Percentiles rank a stretch among this genome's conserved stretches.
Evolutionary conservation across 2,329 filamentous ascomycete species (phyloP).

Genomic region (Phialocephala subalpina): DNA sequence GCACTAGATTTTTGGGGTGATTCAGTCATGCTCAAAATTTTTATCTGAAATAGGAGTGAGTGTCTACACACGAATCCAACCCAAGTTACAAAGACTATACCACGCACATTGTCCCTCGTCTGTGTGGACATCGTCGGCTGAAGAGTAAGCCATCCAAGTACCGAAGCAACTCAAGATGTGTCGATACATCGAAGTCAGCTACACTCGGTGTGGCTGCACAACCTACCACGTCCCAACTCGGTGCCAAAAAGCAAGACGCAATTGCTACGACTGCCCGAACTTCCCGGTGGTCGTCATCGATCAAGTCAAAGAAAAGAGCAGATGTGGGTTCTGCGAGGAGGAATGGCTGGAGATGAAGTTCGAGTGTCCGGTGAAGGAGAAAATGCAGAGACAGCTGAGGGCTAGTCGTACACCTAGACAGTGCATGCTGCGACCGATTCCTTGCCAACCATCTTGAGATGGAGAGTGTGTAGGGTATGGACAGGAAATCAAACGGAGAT

Average conservation of each 20-base stretch:
- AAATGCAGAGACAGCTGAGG: not conserved
- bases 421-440: not conserved
- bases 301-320: not conserved
- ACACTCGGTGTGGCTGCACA: not conserved
- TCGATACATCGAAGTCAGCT: not conserved
- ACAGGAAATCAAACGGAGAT: too few relatives aligned
- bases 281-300: not conserved
- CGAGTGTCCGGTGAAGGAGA: not conserved
- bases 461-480: not conserved
- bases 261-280: not conserved
- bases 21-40: too few relatives aligned
- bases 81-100: too few relatives aligned
- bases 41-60: too few relatives aligned
- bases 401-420: not conserved
- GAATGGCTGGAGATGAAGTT: not conserved
- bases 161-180: not conserved
- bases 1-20: too few relatives aligned
- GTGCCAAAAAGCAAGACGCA: not conserved
- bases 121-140: not conserved
- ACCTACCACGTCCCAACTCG: not conserved
- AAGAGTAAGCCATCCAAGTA: not conserved
- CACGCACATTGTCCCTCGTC: not conserved
- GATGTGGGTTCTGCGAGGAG: slow-evolving; percentile 1
- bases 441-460: not conserved
- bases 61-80: too few relatives aligned